These are phyloP conservation scores for Ceratocystis lukuohia DNA, from an alignment of 2,329 filamentous ascomycete species.

Conservation along the genomic window DNA sequence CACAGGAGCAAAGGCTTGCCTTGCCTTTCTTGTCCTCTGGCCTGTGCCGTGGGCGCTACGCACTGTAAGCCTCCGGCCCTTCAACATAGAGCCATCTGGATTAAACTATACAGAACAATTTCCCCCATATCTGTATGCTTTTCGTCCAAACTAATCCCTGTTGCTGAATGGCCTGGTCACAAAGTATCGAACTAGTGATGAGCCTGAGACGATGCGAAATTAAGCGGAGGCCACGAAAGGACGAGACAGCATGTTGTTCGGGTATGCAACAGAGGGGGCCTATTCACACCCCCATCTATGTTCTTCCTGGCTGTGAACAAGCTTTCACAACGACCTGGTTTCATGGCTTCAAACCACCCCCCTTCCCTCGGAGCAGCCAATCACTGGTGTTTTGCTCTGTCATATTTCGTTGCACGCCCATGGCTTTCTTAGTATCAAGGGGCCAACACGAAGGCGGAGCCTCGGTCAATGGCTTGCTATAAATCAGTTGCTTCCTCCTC, in stretches of 20 bases:
- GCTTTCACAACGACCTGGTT: neutral
- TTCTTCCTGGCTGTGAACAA: neutral
- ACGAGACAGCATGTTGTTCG: neutral
- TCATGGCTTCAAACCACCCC: neutral
- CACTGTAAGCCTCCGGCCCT: no score
- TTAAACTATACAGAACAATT: no score
- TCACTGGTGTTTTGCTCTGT: neutral
- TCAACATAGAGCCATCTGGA: no score
- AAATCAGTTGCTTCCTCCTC: neutral
- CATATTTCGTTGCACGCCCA: neutral
- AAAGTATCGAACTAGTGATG: neutral
- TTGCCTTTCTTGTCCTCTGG: no score
- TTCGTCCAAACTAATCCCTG: neutral
- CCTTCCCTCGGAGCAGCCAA: neutral
- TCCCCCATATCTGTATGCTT: neutral
- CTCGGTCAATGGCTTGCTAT: neutral
- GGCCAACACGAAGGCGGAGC: neutral
- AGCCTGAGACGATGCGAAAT: constrained; percentile 8
- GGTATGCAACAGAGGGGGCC: neutral
- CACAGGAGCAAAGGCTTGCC: no score
- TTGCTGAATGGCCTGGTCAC: neutral
- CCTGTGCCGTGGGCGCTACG: no score
- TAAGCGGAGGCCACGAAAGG: neutral
- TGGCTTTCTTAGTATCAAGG: neutral
- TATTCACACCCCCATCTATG: neutral